Conservation (phyloP, 192 early-diverging fungal genomes). For the Podochytrium sp. region DNA sequence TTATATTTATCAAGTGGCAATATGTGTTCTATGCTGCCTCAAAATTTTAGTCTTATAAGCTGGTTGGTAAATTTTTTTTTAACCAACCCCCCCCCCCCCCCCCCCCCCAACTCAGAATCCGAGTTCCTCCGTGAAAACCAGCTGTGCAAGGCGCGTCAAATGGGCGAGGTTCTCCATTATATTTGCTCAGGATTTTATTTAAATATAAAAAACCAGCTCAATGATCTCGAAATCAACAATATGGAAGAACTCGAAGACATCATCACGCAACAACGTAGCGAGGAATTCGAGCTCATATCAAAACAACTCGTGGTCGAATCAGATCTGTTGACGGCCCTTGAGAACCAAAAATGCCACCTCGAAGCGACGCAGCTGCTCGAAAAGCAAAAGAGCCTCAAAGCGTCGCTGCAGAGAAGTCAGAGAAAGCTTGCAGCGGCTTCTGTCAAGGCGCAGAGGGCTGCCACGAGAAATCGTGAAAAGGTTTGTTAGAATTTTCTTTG, state of each 20-base stretch:
- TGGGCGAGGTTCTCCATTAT: constrained; percentile 3
- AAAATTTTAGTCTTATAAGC: too few relatives aligned
- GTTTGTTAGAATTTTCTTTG: not conserved
- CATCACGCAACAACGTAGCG: constrained; percentile 4
- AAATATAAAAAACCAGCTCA: not conserved
- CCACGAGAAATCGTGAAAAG: constrained; percentile 20
- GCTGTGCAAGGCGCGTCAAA: constrained; percentile 26
- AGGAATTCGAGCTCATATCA: constrained; percentile 30
- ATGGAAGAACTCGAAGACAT: constrained; percentile 31
- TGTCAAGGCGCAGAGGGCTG: constrained; percentile 25
- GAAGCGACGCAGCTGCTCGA: constrained; percentile 18
- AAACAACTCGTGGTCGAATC: constrained; percentile 25
- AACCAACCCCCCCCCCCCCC: too few relatives aligned
- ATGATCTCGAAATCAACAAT: constrained; percentile 30
- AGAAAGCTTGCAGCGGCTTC: constrained; percentile 15
- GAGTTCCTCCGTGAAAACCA: constrained; percentile 32
- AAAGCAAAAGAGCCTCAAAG: constrained; percentile 19
- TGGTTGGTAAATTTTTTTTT: too few relatives aligned
- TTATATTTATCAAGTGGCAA: too few relatives aligned
- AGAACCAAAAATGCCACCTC: constrained; percentile 13
- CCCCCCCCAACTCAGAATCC: constrained; percentile 9
- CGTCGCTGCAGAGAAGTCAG: constrained; percentile 5
- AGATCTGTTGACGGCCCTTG: not conserved
- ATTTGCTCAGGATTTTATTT: not conserved
- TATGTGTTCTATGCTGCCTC: too few relatives aligned